A percentile compares a stretch with the other conserved stretches of the same genome.
Conservation (phyloP, 192 early-diverging fungal species). For the Coemansia sp. region DNA sequence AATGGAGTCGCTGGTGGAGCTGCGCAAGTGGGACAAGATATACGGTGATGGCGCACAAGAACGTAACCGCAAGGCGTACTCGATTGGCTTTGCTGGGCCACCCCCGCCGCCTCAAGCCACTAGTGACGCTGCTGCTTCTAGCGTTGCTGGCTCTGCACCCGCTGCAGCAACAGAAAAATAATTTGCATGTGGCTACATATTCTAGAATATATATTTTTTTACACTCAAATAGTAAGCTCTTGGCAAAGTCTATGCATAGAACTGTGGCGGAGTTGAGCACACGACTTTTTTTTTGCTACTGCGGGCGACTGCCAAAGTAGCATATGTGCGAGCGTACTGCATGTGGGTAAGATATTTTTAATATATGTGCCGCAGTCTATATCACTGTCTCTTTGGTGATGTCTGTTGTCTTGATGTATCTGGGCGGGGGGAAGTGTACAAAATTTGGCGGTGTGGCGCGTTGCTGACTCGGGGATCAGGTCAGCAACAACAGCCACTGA, state of each 20-base stretch:
- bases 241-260: background rate
- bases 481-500: background rate
- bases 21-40: slow-evolving; percentile 86
- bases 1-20: slow-evolving; percentile 83
- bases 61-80: slow-evolving; percentile 35
- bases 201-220: background rate
- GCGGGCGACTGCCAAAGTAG: background rate
- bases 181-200: background rate
- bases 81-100: slow-evolving; percentile 41
- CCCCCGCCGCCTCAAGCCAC: background rate
- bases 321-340: background rate
- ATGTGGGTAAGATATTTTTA: background rate
- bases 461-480: background rate
- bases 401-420: no score
- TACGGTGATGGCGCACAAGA: slow-evolving; percentile 79
- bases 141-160: background rate
- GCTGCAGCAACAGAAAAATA: background rate
- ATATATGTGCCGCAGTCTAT: background rate
- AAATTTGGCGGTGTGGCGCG: background rate
- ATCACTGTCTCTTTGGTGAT: background rate
- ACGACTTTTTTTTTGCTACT: background rate
- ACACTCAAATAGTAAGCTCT: background rate
- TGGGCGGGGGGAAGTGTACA: no score
- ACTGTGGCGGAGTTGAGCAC: background rate
- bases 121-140: background rate